Evolutionary conservation across 345 rosid species (phyloP).

Genomic region (Lagerstroemia speciosa): DNA sequence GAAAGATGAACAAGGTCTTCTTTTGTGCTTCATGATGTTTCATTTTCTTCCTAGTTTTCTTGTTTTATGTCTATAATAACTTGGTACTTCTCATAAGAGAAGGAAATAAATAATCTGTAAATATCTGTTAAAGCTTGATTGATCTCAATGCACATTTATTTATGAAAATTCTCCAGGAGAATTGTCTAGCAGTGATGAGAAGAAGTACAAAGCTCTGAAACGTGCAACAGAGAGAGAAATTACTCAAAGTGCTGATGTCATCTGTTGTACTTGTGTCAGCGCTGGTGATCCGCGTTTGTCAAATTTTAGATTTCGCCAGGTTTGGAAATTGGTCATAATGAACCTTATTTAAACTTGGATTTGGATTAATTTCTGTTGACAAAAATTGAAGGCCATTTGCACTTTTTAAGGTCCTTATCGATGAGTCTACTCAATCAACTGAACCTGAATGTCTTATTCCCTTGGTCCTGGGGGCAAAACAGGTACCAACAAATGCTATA

Average conservation of each 20-base stretch:
- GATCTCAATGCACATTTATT: neutral
- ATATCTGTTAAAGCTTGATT: neutral
- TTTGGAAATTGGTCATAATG: slow-evolving; percentile 14
- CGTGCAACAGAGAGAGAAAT: slow-evolving; percentile 97
- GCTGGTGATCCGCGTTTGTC: slow-evolving; percentile 98
- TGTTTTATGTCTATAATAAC: neutral
- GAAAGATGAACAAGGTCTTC: slow-evolving; percentile 98
- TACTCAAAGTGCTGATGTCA: slow-evolving; percentile 99
- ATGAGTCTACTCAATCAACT: slow-evolving; percentile 97
- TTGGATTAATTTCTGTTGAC: slow-evolving; percentile 2
- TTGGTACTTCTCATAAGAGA: neutral
- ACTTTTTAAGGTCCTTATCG: slow-evolving; percentile 74
- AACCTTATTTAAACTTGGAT: neutral
- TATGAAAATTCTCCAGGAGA: slow-evolving; percentile 51
- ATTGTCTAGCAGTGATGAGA: slow-evolving; percentile 96
- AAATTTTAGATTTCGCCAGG: slow-evolving; percentile 99
- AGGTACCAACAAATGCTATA: slow-evolving; percentile 27
- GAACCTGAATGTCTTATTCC: slow-evolving; percentile 99
- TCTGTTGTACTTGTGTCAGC: slow-evolving; percentile 98
- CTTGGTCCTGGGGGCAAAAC: slow-evolving; percentile 94
- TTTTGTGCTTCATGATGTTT: slow-evolving; percentile 1
- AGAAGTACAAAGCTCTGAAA: slow-evolving; percentile 92
- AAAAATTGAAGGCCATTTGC: slow-evolving; percentile 9
- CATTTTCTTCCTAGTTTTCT: neutral
- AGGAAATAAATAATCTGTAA: neutral